Percentiles rank a stretch among this genome's conserved stretches.
These are phyloP conservation scores for Vicia sativa DNA, from an alignment of 306 rosid genomes.

Conservation along the genomic window DNA sequence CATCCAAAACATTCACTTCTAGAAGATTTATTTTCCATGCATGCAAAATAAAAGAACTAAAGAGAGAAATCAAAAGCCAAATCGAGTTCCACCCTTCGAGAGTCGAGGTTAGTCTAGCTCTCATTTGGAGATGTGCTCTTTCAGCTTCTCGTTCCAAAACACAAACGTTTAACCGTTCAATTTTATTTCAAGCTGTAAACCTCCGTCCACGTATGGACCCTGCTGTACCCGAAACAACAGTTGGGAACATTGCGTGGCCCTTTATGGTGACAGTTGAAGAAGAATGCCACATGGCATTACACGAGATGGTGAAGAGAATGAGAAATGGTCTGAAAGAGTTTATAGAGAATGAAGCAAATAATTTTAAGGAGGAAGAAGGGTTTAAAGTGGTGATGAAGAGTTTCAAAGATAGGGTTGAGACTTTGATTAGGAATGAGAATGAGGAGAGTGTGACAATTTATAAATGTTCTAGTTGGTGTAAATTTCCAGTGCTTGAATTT, in stretches of 20 bases:
- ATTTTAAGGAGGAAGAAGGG: conserved; percentile 43
- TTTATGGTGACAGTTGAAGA: conserved; percentile 45
- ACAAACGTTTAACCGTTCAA: conserved; percentile 39
- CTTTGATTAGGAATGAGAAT: conserved; percentile 10
- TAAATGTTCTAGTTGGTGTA: conserved; percentile 57
- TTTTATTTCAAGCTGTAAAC: conserved; percentile 54
- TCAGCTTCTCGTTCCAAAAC: background rate
- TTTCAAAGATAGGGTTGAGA: conserved; percentile 42
- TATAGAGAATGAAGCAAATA: conserved; percentile 26
- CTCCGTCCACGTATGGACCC: conserved; percentile 52
- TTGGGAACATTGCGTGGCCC: conserved; percentile 58
- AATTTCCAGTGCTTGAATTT: conserved; percentile 37
- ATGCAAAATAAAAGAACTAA: conserved; percentile 41
- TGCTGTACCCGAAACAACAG: conserved; percentile 24
- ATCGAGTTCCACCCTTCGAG: conserved; percentile 40
- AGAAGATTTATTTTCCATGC: conserved; percentile 44
- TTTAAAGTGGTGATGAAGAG: conserved; percentile 43
- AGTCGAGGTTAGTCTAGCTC: conserved; percentile 48
- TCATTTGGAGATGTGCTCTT: conserved; percentile 52
- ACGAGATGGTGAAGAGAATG: conserved; percentile 45
- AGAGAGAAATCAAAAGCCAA: conserved; percentile 15
- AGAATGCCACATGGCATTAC: conserved; percentile 39
- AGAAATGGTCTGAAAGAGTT: conserved; percentile 40
- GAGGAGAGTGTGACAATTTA: conserved; percentile 15
- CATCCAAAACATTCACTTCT: conserved; percentile 26